phyloP scores from a whole-genome alignment of 768 basidiomycete species.

The Lactifluus piperatus region DNA sequence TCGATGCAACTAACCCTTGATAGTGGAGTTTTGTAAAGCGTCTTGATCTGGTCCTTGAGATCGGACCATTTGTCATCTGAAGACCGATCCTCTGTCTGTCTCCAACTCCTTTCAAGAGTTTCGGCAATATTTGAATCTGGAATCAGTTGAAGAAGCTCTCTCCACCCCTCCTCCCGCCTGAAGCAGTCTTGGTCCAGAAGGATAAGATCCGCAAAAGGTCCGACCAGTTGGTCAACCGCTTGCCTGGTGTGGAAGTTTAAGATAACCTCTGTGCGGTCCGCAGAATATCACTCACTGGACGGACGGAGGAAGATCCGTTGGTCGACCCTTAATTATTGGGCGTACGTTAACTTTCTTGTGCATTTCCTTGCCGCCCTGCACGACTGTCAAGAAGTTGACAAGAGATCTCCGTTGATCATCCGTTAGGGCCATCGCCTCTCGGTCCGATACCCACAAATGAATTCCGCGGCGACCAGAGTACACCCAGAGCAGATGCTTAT shows the following conservation, averaged over 20 bases:
- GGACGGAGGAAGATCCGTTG: conserved; percentile 57
- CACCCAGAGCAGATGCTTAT: conserved; percentile 87
- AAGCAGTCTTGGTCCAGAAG: conserved; percentile 85
- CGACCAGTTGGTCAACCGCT: conserved; percentile 40
- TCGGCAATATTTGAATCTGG: conserved; percentile 49
- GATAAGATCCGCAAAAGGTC: conserved; percentile 56
- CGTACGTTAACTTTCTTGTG: conserved; percentile 77
- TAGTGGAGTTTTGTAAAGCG: conserved; percentile 24
- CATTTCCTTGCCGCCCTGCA: conserved; percentile 74
- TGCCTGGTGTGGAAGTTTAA: conserved; percentile 13
- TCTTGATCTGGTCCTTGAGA: conserved; percentile 36
- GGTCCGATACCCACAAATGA: conserved; percentile 94
- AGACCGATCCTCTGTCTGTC: conserved; percentile 36
- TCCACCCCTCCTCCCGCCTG: conserved; percentile 55
- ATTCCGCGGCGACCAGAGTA: conserved; percentile 98
- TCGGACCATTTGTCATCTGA: conserved; percentile 75
- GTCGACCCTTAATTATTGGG: conserved; percentile 21
- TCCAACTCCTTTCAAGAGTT: conserved; percentile 52
- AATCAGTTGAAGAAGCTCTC: conserved; percentile 63
- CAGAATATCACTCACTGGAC: conserved; percentile 40
- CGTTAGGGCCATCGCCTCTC: conserved; percentile 77
- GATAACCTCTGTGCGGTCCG: not conserved
- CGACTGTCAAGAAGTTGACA: conserved; percentile 79
- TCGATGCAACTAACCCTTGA: conserved; percentile 28
- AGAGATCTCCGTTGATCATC: conserved; percentile 86